Percentiles rank a stretch among this genome's conserved stretches.
These are phyloP conservation scores for Zizania latifolia DNA, from an alignment of 176 grass and related monocot genomes.

Conservation along the genomic window DNA sequence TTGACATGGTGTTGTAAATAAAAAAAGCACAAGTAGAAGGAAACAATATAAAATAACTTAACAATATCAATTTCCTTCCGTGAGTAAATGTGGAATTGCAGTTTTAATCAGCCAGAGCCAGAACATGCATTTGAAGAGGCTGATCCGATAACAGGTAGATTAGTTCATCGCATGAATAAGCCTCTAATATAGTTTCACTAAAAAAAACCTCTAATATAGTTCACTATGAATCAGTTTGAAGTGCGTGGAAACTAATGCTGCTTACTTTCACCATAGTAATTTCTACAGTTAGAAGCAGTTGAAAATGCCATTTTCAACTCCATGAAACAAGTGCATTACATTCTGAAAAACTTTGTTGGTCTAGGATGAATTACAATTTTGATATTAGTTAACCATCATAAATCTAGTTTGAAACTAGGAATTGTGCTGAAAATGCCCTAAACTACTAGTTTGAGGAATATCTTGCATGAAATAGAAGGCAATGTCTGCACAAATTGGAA, in stretches of 20 bases:
- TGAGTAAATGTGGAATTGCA: neutral
- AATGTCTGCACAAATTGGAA: conserved; percentile 9
- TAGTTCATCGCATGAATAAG: conserved; percentile 15
- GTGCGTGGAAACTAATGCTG: neutral
- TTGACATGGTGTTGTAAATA: neutral
- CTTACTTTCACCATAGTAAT: neutral
- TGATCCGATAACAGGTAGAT: neutral
- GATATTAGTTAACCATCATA: conserved; percentile 6
- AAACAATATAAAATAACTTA: conserved; percentile 5
- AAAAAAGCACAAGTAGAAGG: neutral
- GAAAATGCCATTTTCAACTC: conserved; percentile 6
- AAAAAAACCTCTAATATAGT: neutral
- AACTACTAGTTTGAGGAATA: conserved; percentile 3
- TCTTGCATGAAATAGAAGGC: neutral
- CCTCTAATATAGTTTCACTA: neutral
- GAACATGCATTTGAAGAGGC: conserved; percentile 1
- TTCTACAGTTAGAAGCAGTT: conserved; percentile 8
- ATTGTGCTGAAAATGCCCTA: neutral
- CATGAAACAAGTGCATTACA: neutral
- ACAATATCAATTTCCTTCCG: neutral
- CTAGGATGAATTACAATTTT: neutral
- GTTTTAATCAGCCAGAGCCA: neutral
- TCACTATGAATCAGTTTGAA: neutral
- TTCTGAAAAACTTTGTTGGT: neutral
- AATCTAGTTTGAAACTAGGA: neutral